These are phyloP conservation scores for Salix udensis DNA, from an alignment of 345 rosid species.

Conservation along the genomic window DNA sequence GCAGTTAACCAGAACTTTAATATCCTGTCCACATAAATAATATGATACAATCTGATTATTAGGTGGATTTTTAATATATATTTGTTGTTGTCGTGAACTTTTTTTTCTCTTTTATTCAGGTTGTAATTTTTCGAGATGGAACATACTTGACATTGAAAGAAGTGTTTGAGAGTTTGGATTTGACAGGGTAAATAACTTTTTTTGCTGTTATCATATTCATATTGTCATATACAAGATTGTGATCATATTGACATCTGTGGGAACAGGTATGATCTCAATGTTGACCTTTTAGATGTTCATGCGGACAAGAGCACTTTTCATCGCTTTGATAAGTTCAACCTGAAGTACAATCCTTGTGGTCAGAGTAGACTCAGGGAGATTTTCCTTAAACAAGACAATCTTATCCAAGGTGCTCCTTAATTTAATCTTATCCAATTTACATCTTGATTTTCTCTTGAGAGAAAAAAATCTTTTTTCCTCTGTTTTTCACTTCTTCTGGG, in stretches of 20 bases:
- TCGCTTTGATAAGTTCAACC: slow-evolving; percentile 98
- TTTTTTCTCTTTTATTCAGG: slow-evolving; percentile 44
- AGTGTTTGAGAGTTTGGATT: slow-evolving; percentile 93
- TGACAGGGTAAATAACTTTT: slow-evolving; percentile 63
- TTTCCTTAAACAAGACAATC: slow-evolving; percentile 98
- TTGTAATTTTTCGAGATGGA: slow-evolving; percentile 97
- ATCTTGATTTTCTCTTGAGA: background rate
- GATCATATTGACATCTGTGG: slow-evolving; percentile 8
- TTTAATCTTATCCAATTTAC: background rate
- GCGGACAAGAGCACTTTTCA: slow-evolving; percentile 99
- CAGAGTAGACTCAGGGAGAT: slow-evolving; percentile 99
- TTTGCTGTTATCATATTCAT: background rate
- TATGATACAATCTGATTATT: background rate
- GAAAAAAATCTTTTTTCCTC: background rate
- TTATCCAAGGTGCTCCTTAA: slow-evolving; percentile 71
- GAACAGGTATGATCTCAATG: slow-evolving; percentile 85
- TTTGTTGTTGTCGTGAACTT: background rate
- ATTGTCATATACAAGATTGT: background rate
- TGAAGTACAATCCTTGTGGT: slow-evolving; percentile 98
- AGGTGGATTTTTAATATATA: slow-evolving; percentile 3
- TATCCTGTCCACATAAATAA: background rate
- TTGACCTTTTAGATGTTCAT: slow-evolving; percentile 97
- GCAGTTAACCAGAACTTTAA: background rate
- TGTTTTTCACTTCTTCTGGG: background rate
- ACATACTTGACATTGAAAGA: slow-evolving; percentile 92